Evolutionary conservation across 257 asterid genomes (phyloP).

Genomic region (Echites panduratus): DNA sequence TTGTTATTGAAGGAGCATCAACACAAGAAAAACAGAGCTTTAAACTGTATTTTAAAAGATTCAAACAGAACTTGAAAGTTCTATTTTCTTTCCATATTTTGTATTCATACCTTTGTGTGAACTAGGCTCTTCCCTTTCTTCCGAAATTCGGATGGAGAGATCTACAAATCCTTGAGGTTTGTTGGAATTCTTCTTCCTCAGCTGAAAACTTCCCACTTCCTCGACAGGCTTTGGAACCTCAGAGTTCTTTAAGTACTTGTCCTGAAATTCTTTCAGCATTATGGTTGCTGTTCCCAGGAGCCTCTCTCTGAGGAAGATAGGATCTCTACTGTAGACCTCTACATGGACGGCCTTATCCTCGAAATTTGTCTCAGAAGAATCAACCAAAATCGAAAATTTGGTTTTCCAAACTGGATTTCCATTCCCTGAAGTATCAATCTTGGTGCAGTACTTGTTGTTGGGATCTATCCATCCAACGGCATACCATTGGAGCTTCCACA

Average conservation of each 20-base stretch:
- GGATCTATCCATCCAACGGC: conserved; percentile 85
- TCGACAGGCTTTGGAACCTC: conserved; percentile 50
- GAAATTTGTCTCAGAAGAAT: conserved; percentile 32
- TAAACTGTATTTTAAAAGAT: not conserved
- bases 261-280: conserved; percentile 63
- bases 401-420: conserved; percentile 76
- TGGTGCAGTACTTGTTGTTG: conserved; percentile 65
- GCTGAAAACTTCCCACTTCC: conserved; percentile 84
- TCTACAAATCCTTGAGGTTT: conserved; percentile 70
- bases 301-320: conserved; percentile 57
- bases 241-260: conserved; percentile 40
- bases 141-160: conserved; percentile 54
- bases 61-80: not conserved
- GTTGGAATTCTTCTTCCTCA: conserved; percentile 54
- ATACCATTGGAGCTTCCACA: conserved; percentile 78
- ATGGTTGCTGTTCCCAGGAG: conserved; percentile 68
- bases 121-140: conserved; percentile 48
- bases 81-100: not conserved
- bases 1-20: not conserved
- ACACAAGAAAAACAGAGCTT: not conserved
- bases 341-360: conserved; percentile 52
- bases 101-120: conserved; percentile 32
- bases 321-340: conserved; percentile 78
- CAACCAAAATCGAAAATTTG: conserved; percentile 46
- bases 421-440: conserved; percentile 66